Evolutionary conservation across 371 early-diverging fungal genomes (phyloP), one percentile per base, ranked within the genome.

Genomic region (Mortierella sp.): DNA sequence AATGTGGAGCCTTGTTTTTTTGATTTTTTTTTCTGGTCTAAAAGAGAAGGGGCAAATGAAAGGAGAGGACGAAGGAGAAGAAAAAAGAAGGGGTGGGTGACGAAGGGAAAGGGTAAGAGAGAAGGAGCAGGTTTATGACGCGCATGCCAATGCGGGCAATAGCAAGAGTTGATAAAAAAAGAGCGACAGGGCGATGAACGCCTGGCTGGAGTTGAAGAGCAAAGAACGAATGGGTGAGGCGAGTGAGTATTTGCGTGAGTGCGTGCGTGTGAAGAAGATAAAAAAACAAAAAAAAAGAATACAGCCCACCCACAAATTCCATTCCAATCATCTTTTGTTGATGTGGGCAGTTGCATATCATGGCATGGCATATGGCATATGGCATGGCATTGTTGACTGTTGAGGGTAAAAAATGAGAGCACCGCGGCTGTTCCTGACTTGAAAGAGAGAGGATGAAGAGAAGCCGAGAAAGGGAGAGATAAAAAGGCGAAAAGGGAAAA

Each of bases 401-500:
- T 9, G 54, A 24, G 24, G 54, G 54, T 16, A 24, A 26, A 31
- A 38, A 31, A 34, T 65, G 65, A 65, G 65, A 65, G 65, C 65
- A 65, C 38, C 38, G 31, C 5, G 16, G 24, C 24, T 57, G 58
- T 11, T 57, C 26, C 26, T 57, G 60, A 5, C 4, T 60, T 38
- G 65, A 38, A 3, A 13, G 16, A 26, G 1, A 14, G 28, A 31
- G 9, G 28, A 31, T 31, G 16, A 60, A 60, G 14, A 60, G n/a
- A 26, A 57, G 57, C 57, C n/a, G 57, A 57, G n/a, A 31, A 28
- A 2, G 13, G 34, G 65, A 63, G 3, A 14, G 65, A 38, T 65
- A 38, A 65, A 63, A 65, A 65, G 65, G 65, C 65, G 65, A 65
- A 65, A 65, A 65, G 65, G 65, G 65, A 65, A 65, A 63, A 34